Evolutionary conservation across 257 asterid genomes (phyloP), one percentile per base, ranked within the genome.

Genomic region (Petunia axillaris): DNA sequence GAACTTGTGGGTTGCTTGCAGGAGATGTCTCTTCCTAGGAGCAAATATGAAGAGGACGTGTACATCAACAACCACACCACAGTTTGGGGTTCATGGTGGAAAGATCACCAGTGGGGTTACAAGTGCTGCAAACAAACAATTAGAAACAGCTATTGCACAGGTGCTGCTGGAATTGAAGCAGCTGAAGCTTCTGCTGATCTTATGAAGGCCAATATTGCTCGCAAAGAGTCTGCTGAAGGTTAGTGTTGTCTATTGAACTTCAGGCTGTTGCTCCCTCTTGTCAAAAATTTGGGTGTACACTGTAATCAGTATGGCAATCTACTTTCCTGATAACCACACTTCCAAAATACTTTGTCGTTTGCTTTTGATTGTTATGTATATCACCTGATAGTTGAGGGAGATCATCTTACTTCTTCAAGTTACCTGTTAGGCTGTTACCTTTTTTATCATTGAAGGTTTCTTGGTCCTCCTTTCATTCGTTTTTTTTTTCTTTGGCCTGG

Each of bases 21-120:
- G 97, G 99, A 95, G 87, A 86, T 71, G 46, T 43, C 96, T 58
- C 89, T 92, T 75, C 98, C 99, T 1, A 90, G 89, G 80, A 93
- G 97, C 89, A 95, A 95, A 86, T 95, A 93, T 38, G 98, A 93
- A 84, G 99, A 95, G 83, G 99, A 95, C 82, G 89, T 89, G 53
- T 88, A 80, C 65, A 86, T 78, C 41, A 95, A 95, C 80, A 93
- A 93, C 85, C 99, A 93, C 86, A 88, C 92, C 0, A 88, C 85
- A 58, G 97, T 95, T 40, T 93, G 99, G 98, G 99, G 99, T 62
- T 93, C 98, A 3, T 95, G 97, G 98, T 95, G 98, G 99, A 93
- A 80, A 84, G 97, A 95, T 86, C 93, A 91, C 75, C 98, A 93
- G 63, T 95, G 98, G 99, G 99, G 98, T 54, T 95, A 92, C 84